Percentiles rank a stretch among this genome's conserved stretches.
These are phyloP conservation scores for Leucaena leucocephala DNA, from an alignment of 306 rosid species.

Conservation along the genomic window DNA sequence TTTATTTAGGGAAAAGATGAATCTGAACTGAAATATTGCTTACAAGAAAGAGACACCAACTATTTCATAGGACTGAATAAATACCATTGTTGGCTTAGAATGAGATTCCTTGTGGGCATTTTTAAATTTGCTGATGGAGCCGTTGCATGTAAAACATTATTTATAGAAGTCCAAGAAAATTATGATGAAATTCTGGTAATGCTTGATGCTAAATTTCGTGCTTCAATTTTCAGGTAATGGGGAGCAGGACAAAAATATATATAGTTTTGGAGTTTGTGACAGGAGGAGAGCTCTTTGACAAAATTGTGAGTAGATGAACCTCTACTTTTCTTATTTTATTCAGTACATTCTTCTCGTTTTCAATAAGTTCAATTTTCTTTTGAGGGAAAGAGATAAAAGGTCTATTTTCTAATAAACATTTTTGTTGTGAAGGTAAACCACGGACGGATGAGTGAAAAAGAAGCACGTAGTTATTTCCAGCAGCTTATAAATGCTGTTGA, in stretches of 20 bases:
- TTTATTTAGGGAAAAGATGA: not conserved
- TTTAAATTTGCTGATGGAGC: slow-evolving; percentile 6
- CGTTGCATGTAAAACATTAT: not conserved
- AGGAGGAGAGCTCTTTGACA: slow-evolving; percentile 98
- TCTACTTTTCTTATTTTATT: slow-evolving; percentile 15
- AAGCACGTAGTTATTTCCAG: slow-evolving; percentile 93
- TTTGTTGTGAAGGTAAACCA: slow-evolving; percentile 72
- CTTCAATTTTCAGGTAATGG: slow-evolving; percentile 76
- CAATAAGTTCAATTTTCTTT: slow-evolving; percentile 10
- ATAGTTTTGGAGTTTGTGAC: slow-evolving; percentile 92
- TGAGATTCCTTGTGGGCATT: not conserved
- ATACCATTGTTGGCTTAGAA: not conserved
- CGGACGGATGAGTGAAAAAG: slow-evolving; percentile 90
- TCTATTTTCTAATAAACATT: slow-evolving; percentile 27
- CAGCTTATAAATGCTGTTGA: slow-evolving; percentile 96
- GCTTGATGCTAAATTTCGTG: slow-evolving; percentile 1
- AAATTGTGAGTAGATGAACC: slow-evolving; percentile 72
- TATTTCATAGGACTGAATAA: not conserved
- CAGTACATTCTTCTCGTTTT: slow-evolving; percentile 16
- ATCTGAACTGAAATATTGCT: not conserved
- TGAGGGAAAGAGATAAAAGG: not conserved
- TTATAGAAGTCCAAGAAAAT: not conserved
- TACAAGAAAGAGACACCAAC: not conserved
- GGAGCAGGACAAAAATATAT: slow-evolving; percentile 92
- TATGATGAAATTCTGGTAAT: not conserved